A percentile compares a stretch with the other conserved stretches of the same genome.
phyloP scores from a whole-genome alignment of 371 early-diverging fungal genomes.

The Batrachochytrium dendrobatidis region DNA sequence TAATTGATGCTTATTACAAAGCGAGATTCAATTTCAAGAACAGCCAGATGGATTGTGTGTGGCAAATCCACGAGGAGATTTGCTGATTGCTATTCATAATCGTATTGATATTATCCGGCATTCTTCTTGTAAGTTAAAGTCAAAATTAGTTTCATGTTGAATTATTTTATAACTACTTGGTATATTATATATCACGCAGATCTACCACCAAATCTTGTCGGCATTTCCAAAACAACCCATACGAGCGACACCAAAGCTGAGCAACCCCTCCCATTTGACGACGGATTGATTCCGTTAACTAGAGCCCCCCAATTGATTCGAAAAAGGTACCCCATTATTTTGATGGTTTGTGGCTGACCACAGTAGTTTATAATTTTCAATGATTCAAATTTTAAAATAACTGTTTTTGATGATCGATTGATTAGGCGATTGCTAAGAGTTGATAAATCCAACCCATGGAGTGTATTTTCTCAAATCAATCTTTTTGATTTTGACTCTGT shows the following conservation, averaged over 20 bases:
- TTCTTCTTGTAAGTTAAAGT: conserved; percentile 17
- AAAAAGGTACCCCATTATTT: neutral
- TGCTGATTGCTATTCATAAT: conserved; percentile 35
- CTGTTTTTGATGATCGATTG: too few relatives aligned
- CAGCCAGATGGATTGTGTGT: conserved; percentile 29
- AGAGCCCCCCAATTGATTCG: neutral
- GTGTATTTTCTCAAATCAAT: conserved; percentile 12
- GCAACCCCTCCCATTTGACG: conserved; percentile 28
- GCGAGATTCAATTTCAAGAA: conserved; percentile 43
- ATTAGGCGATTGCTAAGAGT: too few relatives aligned
- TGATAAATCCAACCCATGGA: neutral
- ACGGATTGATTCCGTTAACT: conserved; percentile 7
- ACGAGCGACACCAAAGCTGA: conserved; percentile 15
- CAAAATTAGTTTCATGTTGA: neutral
- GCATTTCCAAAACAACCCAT: too few relatives aligned
- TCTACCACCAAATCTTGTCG: conserved; percentile 22
- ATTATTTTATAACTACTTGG: neutral
- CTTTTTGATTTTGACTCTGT: conserved; percentile 1
- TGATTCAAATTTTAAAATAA: too few relatives aligned
- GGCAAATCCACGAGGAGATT: conserved; percentile 28
- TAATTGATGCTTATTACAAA: conserved; percentile 5
- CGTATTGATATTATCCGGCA: conserved; percentile 38
- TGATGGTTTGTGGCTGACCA: too few relatives aligned
- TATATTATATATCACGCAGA: conserved; percentile 28
- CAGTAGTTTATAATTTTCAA: too few relatives aligned